These are phyloP conservation scores for Citrullus colocynthis DNA, from an alignment of 306 rosid genomes.

Conservation along the genomic window DNA sequence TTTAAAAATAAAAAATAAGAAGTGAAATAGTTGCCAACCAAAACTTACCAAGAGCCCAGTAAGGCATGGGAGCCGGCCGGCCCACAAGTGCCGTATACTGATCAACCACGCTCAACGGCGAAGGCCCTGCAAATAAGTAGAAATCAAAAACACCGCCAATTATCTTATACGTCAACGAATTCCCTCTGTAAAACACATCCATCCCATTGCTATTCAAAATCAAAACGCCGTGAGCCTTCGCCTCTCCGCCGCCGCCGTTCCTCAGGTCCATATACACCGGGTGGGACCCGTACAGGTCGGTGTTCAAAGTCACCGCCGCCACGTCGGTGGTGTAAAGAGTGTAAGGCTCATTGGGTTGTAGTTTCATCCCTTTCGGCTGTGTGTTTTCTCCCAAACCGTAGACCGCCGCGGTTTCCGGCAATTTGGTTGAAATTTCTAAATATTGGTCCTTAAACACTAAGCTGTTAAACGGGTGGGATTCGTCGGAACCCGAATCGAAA, in stretches of 20 bases:
- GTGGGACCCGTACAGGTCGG: constrained; percentile 87
- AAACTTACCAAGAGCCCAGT: constrained; percentile 72
- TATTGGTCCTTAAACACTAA: constrained; percentile 89
- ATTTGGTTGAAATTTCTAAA: constrained; percentile 68
- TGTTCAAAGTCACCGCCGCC: constrained; percentile 77
- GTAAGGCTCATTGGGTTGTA: constrained; percentile 68
- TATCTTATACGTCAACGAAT: constrained; percentile 64
- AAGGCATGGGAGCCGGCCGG: constrained; percentile 96
- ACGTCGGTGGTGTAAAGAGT: constrained; percentile 65
- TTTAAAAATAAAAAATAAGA: too few species aligned
- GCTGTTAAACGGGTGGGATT: constrained; percentile 39
- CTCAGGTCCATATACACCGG: constrained; percentile 89
- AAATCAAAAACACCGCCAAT: constrained; percentile 90
- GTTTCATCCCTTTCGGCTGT: constrained; percentile 79
- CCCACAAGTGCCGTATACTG: constrained; percentile 88
- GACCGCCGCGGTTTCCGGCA: constrained; percentile 65
- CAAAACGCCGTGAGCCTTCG: constrained; percentile 69
- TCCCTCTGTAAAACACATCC: constrained; percentile 79
- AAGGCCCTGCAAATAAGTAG: constrained; percentile 79
- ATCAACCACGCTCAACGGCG: constrained; percentile 73
- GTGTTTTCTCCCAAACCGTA: constrained; percentile 91
- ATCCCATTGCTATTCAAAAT: constrained; percentile 89
- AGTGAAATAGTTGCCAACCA: too few species aligned
- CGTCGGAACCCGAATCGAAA: constrained; percentile 39
- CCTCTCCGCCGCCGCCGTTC: constrained; percentile 45